Percentiles rank a stretch among this genome's conserved stretches.
These are phyloP conservation scores for Hypomontagnella submonticulosa DNA, from an alignment of 495 filamentous ascomycete species.

Conservation along the genomic window DNA sequence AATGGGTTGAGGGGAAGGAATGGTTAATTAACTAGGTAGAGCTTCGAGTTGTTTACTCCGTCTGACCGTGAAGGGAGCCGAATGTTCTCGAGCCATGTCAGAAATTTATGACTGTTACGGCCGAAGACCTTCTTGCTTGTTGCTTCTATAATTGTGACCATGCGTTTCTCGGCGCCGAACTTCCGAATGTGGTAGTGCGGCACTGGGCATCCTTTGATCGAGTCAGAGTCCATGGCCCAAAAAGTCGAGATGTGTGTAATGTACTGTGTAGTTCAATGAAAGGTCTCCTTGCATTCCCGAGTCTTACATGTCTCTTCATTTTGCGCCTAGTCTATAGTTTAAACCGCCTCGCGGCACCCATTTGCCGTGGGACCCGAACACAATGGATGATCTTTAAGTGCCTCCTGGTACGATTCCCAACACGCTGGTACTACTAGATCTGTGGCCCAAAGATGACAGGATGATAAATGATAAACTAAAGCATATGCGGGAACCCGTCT, in stretches of 20 bases:
- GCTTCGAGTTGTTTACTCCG: neutral
- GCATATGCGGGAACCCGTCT: constrained; percentile 4
- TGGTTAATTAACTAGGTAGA: neutral
- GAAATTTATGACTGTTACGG: neutral
- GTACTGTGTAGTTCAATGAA: constrained; percentile 20
- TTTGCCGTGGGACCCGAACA: constrained; percentile 13
- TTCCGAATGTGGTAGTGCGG: constrained; percentile 17
- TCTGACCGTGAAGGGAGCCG: neutral
- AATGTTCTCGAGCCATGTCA: constrained; percentile 10
- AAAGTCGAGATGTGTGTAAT: constrained; percentile 8
- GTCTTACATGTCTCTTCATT: constrained; percentile 13
- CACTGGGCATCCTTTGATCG: constrained; percentile 2
- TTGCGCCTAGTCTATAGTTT: neutral
- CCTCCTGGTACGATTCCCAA: constrained; percentile 22
- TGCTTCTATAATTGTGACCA: constrained; percentile 1
- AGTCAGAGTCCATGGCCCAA: constrained; percentile 16
- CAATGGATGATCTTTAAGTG: constrained; percentile 4
- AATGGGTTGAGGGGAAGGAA: constrained; percentile 1
- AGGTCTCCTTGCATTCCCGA: constrained; percentile 34
- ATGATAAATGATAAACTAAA: constrained; percentile 13
- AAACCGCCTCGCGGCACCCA: constrained; percentile 7
- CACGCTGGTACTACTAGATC: constrained; percentile 32
- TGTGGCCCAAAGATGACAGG: constrained; percentile 19
- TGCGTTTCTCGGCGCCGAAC: constrained; percentile 16
- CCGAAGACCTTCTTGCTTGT: neutral